A percentile compares a stretch with the other conserved stretches of the same genome.
Evolutionary conservation across 208 protist species (phyloP).

Genomic region (Naegleria fowleri): DNA sequence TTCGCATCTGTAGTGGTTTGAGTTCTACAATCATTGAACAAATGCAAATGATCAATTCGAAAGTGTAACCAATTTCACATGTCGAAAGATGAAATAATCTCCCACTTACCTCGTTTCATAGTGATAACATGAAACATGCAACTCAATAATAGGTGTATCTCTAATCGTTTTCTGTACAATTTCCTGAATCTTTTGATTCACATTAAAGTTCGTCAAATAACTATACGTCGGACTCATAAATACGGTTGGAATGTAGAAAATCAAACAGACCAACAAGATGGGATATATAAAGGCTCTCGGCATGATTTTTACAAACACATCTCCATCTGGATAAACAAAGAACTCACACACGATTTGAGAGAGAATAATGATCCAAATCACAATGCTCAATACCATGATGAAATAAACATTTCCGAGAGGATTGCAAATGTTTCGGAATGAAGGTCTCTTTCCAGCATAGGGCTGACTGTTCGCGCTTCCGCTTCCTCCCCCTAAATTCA

Average conservation of each 20-base stretch:
- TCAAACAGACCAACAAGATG: not conserved
- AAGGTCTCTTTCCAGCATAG: no score
- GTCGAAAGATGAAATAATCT: no score
- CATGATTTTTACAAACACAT: not conserved
- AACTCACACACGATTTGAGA: not conserved
- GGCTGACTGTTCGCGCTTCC: no score
- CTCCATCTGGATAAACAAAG: not conserved
- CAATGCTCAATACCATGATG: not conserved
- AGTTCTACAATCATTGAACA: no score
- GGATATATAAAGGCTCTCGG: not conserved
- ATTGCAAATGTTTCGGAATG: no score
- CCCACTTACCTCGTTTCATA: not conserved
- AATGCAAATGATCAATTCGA: no score
- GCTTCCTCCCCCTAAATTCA: no score
- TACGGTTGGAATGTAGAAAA: not conserved
- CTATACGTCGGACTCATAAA: not conserved
- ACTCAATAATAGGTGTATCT: not conserved
- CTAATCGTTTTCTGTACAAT: not conserved
- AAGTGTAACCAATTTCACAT: no score
- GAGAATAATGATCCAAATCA: not conserved
- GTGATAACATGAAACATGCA: not conserved
- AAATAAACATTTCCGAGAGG: not conserved
- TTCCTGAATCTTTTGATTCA: not conserved
- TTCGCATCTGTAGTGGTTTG: not conserved
- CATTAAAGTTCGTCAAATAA: not conserved